phyloP scores from a whole-genome alignment of 345 rosid genomes.

The Citrus unshiu region DNA sequence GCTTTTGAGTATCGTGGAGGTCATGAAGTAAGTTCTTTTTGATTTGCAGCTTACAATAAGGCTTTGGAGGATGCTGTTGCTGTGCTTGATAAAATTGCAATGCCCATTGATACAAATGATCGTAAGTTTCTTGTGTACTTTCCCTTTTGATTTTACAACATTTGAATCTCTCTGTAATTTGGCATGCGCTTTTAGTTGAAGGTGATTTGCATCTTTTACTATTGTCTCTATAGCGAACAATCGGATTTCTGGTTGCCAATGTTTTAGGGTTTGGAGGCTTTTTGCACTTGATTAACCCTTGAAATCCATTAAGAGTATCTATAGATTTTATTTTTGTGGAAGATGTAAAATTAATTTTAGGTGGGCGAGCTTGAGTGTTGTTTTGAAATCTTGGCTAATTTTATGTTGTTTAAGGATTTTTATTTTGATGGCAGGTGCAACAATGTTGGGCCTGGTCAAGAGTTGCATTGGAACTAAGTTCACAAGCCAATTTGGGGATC shows the following conservation, averaged over 20 bases:
- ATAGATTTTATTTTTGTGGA: background rate
- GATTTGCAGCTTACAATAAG: conserved; percentile 73
- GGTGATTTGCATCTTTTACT: background rate
- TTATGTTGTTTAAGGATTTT: background rate
- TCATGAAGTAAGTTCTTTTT: conserved; percentile 3
- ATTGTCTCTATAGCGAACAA: background rate
- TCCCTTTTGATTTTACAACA: background rate
- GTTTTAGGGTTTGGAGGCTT: background rate
- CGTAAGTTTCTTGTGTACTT: conserved; percentile 45
- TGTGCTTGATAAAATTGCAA: conserved; percentile 90
- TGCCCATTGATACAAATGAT: conserved; percentile 73
- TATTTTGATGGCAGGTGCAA: conserved; percentile 43
- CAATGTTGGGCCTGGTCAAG: conserved; percentile 74
- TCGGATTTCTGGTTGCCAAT: background rate
- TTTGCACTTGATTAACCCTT: background rate
- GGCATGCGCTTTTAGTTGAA: background rate
- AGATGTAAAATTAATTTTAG: background rate
- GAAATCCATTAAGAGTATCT: background rate
- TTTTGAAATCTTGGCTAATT: background rate
- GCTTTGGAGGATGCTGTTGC: conserved; percentile 93
- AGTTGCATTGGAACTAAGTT: conserved; percentile 96
- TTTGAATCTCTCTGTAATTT: background rate
- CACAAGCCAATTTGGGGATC: conserved; percentile 92
- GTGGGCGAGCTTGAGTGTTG: background rate
- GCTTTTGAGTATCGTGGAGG: background rate